Base-by-base conservation (phyloP, 768 basidiomycete genomes). In the Termitomyces sp. region DNA sequence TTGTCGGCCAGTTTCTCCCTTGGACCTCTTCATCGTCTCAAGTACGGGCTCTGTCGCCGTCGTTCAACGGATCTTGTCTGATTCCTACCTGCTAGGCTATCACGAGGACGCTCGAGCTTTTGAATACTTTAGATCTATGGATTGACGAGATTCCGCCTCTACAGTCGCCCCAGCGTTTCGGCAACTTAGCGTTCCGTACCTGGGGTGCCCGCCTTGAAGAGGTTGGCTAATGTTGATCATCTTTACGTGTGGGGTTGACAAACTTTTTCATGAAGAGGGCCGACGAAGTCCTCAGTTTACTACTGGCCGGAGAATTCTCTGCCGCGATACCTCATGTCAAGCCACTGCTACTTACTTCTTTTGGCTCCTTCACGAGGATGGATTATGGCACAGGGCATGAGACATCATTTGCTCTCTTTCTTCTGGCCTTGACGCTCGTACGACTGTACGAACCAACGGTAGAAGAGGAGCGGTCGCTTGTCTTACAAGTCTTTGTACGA, bases 321-420 rank as follows among this genome's bases (percentile, higher is more conserved):
- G 60, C 70, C 16, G 79, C 77, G 7, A 74, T 85, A 38, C 85
- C 86, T 2, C 83, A 87, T 55, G 68, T 98, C 53, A 82, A 84
- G 36, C 92, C 94, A 1, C 90, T 96, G 62, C 71, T 98, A 32
- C 64, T 89, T 54, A 77, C 84, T 3, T 88, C 94, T 1, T 98
- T 98, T 69, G 97, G 97, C 8, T 94, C 90, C 4, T 89, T 92
- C 65, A 80, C 82, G 13, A 84, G 97, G 55, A 85, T 98, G 74
- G 97, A 99, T 76, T 98, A 98, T 67, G 96, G 97, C 1, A 94
- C 92, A 3, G 97, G 97, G 1, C 97, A 99, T 65, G 97, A 98
- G 75, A 81, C 92, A 0, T 87, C 90, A 0, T 98, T 97, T 67
- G 83, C 82, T 7, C 73, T 95, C 18, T 89, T 92, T 59, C 78